Base-by-base conservation (phyloP, 2,329 filamentous ascomycete species). In the Alternaria sp. region DNA sequence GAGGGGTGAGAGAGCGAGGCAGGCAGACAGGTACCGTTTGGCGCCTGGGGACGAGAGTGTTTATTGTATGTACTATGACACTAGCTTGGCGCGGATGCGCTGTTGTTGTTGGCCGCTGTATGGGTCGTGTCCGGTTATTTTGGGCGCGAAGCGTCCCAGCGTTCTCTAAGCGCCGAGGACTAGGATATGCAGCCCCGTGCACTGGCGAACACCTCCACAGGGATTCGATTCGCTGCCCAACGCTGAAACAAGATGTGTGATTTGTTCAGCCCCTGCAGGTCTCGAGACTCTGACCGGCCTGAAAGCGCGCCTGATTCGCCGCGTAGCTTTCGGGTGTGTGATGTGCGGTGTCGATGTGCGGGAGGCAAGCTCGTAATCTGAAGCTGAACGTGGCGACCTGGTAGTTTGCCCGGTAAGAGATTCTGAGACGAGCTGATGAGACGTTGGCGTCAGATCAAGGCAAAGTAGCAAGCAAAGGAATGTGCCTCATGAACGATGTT, bases 201-300 rank as follows among this genome's bases (percentile, higher is more conserved):
- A 68, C 61, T 61, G 67, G 57, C 64, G 58, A 67, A 65, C 64
- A 61, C 62, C 58, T 61, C 57, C 55, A 62, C 58, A 45, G 59
- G 32, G 49, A 57, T 60, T 60, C 60, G 64, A 72, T 74, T 72
- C 72, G 70, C 59, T 62, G 46, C 46, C 40, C 52, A 46, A 47
- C 62, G 69, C 65, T 74, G 74, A 77, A 78, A 76, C 75, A 69
- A 67, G 62, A 63, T 59, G 74, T 78, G 77, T 78, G 76, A 78
- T 77, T 74, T 69, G 73, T 75, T 71, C 64, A 50, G 73, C 69
- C 74, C 77, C 74, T 79, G 77, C 77, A 79, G 74, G 70, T 69
- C 61, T 64, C 60, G 58, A 66, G 40, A 66, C 62, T 54, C 51
- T 62, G 65, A 65, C 62, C 61, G 63, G 57, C 59, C 61, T 54